Evolutionary conservation across 2,329 filamentous ascomycete genomes (phyloP).

Genomic region (Aspergillus calidoustus): DNA sequence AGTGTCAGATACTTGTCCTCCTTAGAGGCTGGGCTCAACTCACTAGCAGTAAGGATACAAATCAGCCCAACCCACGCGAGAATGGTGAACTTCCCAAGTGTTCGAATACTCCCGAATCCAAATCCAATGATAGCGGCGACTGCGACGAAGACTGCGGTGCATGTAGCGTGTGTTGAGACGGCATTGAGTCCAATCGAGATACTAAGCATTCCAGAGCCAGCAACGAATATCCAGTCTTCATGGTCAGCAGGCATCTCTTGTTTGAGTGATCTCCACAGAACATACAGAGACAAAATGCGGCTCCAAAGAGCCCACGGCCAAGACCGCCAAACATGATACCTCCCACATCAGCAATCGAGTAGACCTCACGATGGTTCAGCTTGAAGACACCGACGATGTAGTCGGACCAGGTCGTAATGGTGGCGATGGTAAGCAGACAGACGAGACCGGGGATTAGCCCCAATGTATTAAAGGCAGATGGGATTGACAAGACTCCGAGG

Average conservation of each 20-base stretch:
- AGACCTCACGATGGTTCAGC: conserved; percentile 58
- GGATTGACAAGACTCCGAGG: conserved; percentile 54
- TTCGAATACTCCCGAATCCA: conserved; percentile 38
- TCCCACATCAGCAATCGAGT: conserved; percentile 62
- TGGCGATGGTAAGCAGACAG: conserved; percentile 44
- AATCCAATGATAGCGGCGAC: conserved; percentile 28
- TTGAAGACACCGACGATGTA: conserved; percentile 58
- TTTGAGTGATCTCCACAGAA: too few species aligned
- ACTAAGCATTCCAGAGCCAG: conserved; percentile 48
- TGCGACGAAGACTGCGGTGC: conserved; percentile 29
- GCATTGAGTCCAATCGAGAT: conserved; percentile 48
- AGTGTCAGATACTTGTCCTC: neutral
- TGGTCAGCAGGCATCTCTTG: neutral
- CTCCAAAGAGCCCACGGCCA: conserved; percentile 54
- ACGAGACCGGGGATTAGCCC: conserved; percentile 56
- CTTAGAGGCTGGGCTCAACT: neutral
- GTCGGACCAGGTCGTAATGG: conserved; percentile 55
- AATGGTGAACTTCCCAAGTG: conserved; percentile 39
- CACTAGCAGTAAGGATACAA: conserved; percentile 27
- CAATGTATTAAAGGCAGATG: conserved; percentile 49
- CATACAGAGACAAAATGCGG: conserved; percentile 26
- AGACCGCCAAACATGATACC: conserved; percentile 58
- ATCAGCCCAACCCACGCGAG: conserved; percentile 41
- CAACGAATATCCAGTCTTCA: conserved; percentile 39
- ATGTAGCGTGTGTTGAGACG: conserved; percentile 41